Evolutionary conservation across 352 stramenopile genomes (phyloP).

Genomic region (Phytophthora capsici): DNA sequence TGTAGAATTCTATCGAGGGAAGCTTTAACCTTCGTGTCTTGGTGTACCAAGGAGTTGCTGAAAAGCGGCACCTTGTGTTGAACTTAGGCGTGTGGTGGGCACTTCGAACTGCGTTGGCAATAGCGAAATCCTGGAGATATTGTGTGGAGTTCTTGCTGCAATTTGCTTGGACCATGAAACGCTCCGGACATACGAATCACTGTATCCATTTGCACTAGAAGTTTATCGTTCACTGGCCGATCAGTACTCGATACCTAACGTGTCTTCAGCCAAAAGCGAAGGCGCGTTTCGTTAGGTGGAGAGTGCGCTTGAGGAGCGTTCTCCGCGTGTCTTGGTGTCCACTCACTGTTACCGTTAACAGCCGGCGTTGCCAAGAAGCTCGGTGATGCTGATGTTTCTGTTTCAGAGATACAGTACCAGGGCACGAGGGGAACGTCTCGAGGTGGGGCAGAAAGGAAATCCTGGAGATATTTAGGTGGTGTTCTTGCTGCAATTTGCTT

Average conservation of each 20-base stretch:
- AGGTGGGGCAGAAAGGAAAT: conserved; percentile 52
- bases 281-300: conserved; percentile 6
- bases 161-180: conserved; percentile 82
- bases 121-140: conserved; percentile 56
- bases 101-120: conserved; percentile 46
- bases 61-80: conserved; percentile 34
- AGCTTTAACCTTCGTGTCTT: conserved; percentile 5
- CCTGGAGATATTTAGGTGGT: conserved; percentile 69
- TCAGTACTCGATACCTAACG: conserved; percentile 9
- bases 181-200: conserved; percentile 53
- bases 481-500: conserved; percentile 69
- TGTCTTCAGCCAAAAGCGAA: neutral
- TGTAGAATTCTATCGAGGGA: conserved; percentile 30
- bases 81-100: conserved; percentile 9
- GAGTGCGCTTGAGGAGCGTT: conserved; percentile 13
- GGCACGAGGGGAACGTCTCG: conserved; percentile 13
- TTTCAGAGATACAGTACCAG: neutral
- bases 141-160: conserved; percentile 83
- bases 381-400: too few relatives aligned
- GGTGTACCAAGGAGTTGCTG: conserved; percentile 31
- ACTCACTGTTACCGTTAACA: too few relatives aligned
- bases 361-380: too few relatives aligned
- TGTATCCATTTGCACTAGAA: neutral
- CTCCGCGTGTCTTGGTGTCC: conserved; percentile 2
- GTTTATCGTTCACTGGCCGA: neutral